These are phyloP conservation scores for Salvia sclarea DNA, from an alignment of 305 asterid species.

Conservation along the genomic window DNA sequence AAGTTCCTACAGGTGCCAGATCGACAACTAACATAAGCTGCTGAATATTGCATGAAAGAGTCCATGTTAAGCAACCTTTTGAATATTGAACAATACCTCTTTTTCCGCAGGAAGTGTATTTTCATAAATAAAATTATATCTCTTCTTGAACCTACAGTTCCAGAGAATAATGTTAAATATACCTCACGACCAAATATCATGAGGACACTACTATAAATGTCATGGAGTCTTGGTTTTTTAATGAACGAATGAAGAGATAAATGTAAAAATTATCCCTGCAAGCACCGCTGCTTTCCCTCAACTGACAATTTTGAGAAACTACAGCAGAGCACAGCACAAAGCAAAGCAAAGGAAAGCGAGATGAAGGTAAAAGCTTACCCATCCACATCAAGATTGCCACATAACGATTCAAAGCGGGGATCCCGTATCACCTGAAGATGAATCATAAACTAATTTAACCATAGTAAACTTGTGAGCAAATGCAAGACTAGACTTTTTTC, in stretches of 20 bases:
- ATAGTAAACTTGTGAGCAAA: conserved; percentile 5
- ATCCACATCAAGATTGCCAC: conserved; percentile 67
- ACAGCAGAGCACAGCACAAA: background rate
- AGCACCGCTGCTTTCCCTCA: background rate
- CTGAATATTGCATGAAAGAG: conserved; percentile 24
- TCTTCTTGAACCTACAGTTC: conserved; percentile 76
- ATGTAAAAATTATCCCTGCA: background rate
- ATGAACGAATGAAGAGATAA: background rate
- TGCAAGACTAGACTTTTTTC: background rate
- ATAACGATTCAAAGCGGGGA: conserved; percentile 92
- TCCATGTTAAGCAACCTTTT: conserved; percentile 2
- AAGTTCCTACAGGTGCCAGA: conserved; percentile 44
- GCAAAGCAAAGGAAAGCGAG: background rate
- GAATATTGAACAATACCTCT: conserved; percentile 47
- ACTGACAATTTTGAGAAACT: background rate
- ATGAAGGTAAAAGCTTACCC: conserved; percentile 50
- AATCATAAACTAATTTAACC: conserved; percentile 14
- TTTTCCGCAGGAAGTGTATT: conserved; percentile 78
- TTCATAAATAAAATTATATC: conserved; percentile 78
- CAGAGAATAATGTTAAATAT: conserved; percentile 22
- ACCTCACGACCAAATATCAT: conserved; percentile 11
- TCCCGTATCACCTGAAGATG: conserved; percentile 69
- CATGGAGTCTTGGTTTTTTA: background rate
- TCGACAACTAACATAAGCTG: conserved; percentile 9
- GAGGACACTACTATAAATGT: background rate